Evolutionary conservation across 352 stramenopile species (phyloP), one percentile per base, ranked within the genome.

Genomic region (Pythium graminicola): DNA sequence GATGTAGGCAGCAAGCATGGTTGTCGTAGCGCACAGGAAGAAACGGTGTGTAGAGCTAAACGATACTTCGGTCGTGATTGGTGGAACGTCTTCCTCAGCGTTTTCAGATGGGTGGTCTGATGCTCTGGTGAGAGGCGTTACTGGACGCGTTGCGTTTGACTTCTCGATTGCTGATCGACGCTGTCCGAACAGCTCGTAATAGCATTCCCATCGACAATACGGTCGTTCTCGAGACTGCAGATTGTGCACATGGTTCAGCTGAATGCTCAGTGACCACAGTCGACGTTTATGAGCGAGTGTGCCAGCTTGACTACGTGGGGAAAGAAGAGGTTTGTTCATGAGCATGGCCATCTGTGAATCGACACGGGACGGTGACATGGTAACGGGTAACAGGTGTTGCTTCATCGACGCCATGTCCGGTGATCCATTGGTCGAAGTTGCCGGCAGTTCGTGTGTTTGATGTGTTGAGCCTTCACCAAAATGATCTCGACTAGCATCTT

Each of bases 21-120:
- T 11, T 0, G 53, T 53, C 5, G 68, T 72, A 0, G 73, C 70
- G 0, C 57, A 47, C n/a, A 86, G 27, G 46, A 76, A 84, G 51
- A 86, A 86, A 44, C 64, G 73, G 59, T 87, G 74, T 0, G 73
- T 85, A 46, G 65, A 85, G n/a, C 63, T 74, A 54, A 89, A 89
- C 36, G 73, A 44, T 9, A 85, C 47, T n/a, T 63, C 41, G 2
- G 46, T 52, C 1, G 44, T 42, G 23, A 41, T 20, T 0, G 36
- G 40, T 3, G 5, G 3, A 6, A n/a, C 1, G 6, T 45, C 35
- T n/a, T 45, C 38, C 9, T 2, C 29, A 19, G 7, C 29, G 29
- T 35, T 35, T 35, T 14, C 19, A 17, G 48, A 20, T 29, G 36
- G 35, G 7, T 17, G 16, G 24, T 47, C 48, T 13, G 48, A 16